These are phyloP conservation scores for Raffaelea albimanens DNA, from an alignment of 2,329 filamentous ascomycete species.

Conservation along the genomic window DNA sequence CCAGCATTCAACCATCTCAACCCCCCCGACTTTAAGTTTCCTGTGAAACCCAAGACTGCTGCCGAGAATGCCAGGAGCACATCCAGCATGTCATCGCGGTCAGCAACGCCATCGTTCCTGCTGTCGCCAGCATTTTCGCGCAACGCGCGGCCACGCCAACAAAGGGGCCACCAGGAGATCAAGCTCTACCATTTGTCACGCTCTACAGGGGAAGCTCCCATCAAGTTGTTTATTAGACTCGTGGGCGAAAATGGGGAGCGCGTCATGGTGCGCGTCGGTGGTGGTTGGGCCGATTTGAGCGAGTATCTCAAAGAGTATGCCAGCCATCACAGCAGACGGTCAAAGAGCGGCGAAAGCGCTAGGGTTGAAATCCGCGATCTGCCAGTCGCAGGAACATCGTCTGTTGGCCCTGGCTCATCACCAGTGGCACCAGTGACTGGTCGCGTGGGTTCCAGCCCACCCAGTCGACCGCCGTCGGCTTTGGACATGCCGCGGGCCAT, in stretches of 20 bases:
- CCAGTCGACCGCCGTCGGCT: constrained; percentile 24
- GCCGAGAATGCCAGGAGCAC: constrained; percentile 26
- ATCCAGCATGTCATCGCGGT: constrained; percentile 44
- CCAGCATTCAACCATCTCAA: constrained; percentile 42
- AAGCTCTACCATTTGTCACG: constrained; percentile 87
- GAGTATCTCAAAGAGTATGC: constrained; percentile 94
- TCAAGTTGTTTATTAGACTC: constrained; percentile 88
- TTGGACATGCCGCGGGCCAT: constrained; percentile 27
- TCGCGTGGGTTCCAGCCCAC: constrained; percentile 22
- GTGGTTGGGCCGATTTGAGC: constrained; percentile 94
- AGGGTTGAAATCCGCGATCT: constrained; percentile 51
- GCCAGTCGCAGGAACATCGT: constrained; percentile 22
- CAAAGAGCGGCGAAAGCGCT: constrained; percentile 33
- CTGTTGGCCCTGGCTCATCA: background rate
- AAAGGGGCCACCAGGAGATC: constrained; percentile 59
- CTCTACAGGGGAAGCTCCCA: constrained; percentile 73
- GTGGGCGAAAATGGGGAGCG: constrained; percentile 85
- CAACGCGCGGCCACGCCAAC: constrained; percentile 35
- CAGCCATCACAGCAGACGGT: constrained; percentile 75
- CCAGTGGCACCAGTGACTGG: constrained; percentile 11
- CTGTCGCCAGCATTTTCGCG: constrained; percentile 52
- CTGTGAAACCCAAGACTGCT: constrained; percentile 23
- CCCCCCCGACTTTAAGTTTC: constrained; percentile 47
- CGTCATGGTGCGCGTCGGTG: constrained; percentile 95
- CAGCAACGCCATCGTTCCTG: constrained; percentile 58